Evolutionary conservation across 202 grass and related monocot genomes (phyloP).

Genomic region (Musa balbisiana): DNA sequence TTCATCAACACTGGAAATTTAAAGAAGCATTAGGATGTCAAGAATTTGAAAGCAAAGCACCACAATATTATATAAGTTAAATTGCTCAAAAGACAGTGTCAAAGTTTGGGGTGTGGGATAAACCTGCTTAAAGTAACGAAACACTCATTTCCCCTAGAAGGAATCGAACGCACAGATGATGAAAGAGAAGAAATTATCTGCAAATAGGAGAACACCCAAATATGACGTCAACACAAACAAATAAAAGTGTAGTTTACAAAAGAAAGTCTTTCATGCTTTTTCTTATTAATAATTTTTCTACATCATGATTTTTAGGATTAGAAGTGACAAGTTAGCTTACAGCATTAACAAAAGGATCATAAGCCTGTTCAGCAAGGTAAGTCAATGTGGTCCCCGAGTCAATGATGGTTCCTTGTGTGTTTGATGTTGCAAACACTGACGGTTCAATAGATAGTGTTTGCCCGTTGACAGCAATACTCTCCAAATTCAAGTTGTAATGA

Average conservation of each 20-base stretch:
- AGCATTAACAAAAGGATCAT: conserved; percentile 82
- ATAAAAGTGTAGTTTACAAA: not conserved
- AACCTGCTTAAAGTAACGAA: conserved; percentile 86
- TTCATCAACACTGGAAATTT: conserved; percentile 54
- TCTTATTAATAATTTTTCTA: not conserved
- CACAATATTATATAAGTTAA: not conserved
- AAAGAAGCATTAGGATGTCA: not conserved
- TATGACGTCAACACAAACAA: not conserved
- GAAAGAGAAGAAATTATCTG: conserved; percentile 75
- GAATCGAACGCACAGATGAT: conserved; percentile 47
- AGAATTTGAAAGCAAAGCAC: conserved; percentile 4
- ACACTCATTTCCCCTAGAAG: conserved; percentile 67
- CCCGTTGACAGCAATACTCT: conserved; percentile 84
- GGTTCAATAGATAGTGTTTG: conserved; percentile 64
- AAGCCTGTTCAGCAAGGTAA: conserved; percentile 83
- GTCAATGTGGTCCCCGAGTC: conserved; percentile 94
- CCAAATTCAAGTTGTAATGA: conserved; percentile 93
- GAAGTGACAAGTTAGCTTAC: conserved; percentile 35
- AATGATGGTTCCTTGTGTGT: conserved; percentile 87
- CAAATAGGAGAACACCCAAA: not conserved
- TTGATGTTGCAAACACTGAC: conserved; percentile 85
- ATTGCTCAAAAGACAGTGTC: not conserved
- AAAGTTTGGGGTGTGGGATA: not conserved
- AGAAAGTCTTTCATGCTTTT: not conserved
- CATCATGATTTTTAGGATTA: not conserved